A percentile compares a stretch with the other conserved stretches of the same genome.
Evolutionary conservation across 2,329 filamentous ascomycete species (phyloP).

Genomic region (Bipolaris zeicola): DNA sequence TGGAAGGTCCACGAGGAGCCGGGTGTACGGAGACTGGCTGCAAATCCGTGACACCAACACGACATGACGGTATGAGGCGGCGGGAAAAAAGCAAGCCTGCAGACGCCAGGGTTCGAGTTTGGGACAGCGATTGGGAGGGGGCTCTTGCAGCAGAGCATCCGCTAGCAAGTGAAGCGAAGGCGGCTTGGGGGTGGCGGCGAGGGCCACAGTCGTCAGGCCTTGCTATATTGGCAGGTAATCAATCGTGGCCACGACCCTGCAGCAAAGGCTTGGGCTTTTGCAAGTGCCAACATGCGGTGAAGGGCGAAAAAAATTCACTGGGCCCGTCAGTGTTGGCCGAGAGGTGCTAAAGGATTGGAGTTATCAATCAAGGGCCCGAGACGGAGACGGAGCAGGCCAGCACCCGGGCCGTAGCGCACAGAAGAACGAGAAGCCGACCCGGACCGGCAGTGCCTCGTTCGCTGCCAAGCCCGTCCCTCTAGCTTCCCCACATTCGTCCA

Average conservation of each 20-base stretch:
- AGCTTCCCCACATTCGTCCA: constrained; percentile 13
- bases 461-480: constrained; percentile 16
- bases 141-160: constrained; percentile 1
- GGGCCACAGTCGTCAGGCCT: constrained; percentile 1
- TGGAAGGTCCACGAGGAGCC: not conserved
- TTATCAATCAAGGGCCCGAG: constrained; percentile 1
- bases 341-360: constrained; percentile 1
- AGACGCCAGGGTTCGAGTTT: not conserved
- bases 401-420: constrained; percentile 8
- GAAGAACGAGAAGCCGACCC: constrained; percentile 2
- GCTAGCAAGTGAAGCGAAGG: constrained; percentile 2
- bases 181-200: constrained; percentile 7
- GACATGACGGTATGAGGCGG: not conserved
- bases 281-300: constrained; percentile 10
- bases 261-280: not conserved
- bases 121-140: constrained; percentile 1
- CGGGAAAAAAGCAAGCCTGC: not conserved
- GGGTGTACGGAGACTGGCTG: not conserved
- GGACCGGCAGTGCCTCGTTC: constrained; percentile 5
- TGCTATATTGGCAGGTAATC: not conserved
- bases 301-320: not conserved
- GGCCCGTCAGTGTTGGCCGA: constrained; percentile 1
- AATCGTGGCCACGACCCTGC: not conserved
- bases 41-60: constrained; percentile 1
- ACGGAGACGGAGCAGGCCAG: constrained; percentile 4